phyloP scores from a whole-genome alignment of 768 basidiomycete genomes.

The Hemileccinum impolitum region DNA sequence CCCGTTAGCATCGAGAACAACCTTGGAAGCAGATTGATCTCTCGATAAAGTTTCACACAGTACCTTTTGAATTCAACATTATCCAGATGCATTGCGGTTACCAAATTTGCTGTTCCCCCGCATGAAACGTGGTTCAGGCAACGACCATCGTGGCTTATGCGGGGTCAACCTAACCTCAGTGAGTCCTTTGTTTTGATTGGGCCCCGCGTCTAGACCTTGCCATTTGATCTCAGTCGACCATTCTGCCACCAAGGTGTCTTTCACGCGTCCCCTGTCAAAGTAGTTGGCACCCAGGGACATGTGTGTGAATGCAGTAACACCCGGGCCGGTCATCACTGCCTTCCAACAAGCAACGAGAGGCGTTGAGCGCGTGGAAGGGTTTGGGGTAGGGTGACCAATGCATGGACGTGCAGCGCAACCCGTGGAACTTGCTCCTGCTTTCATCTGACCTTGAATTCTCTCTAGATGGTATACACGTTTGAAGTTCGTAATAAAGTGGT shows the following conservation, averaged over 20 bases:
- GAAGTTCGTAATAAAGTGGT: conserved; percentile 7
- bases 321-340: conserved; percentile 56
- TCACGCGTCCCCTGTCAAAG: conserved; percentile 51
- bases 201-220: conserved; percentile 10
- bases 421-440: conserved; percentile 49
- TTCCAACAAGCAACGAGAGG: conserved; percentile 57
- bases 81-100: conserved; percentile 53
- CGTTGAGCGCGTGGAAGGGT: conserved; percentile 58
- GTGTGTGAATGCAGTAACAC: conserved; percentile 50
- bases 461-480: conserved; percentile 7
- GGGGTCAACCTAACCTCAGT: conserved; percentile 29
- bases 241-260: conserved; percentile 56
- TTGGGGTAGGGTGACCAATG: conserved; percentile 46
- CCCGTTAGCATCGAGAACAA: conserved; percentile 35
- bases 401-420: conserved; percentile 51
- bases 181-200: conserved; percentile 1
- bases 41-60: conserved; percentile 47
- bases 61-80: conserved; percentile 57
- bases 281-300: conserved; percentile 56
- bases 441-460: conserved; percentile 32
- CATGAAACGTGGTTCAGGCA: conserved; percentile 52
- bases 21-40: conserved; percentile 48
- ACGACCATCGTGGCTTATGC: conserved; percentile 53
- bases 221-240: conserved; percentile 40
- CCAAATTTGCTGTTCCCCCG: conserved; percentile 55